These are phyloP conservation scores for Nakazawaea ishiwadae DNA, from an alignment of 805 yeast genomes.

Conservation along the genomic window DNA sequence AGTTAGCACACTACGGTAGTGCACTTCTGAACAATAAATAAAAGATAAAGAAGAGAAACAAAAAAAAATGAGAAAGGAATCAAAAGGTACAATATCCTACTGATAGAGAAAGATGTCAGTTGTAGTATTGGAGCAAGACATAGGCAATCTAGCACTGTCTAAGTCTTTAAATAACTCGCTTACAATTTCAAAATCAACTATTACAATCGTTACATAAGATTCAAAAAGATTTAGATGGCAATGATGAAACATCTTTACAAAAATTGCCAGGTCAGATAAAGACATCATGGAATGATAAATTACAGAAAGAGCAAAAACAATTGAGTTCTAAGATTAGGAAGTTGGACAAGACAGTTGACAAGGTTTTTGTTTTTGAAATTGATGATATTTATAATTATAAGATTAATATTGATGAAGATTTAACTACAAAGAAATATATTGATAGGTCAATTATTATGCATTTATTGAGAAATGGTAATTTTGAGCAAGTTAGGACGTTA, in stretches of 20 bases:
- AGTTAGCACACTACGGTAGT: too few relatives aligned
- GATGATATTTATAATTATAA: slow-evolving; percentile 21
- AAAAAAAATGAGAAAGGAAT: too few relatives aligned
- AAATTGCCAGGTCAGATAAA: background rate
- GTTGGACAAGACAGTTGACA: slow-evolving; percentile 23
- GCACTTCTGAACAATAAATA: background rate
- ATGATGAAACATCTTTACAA: slow-evolving; percentile 1
- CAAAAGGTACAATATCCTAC: background rate
- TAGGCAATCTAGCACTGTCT: background rate
- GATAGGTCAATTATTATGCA: slow-evolving; percentile 27
- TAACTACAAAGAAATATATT: slow-evolving; percentile 15
- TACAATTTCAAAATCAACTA: background rate
- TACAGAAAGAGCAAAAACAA: slow-evolving; percentile 26
- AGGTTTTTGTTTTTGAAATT: slow-evolving; percentile 20
- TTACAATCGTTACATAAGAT: background rate
- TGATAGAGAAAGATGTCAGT: slow-evolving; percentile 1
- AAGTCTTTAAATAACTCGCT: background rate
- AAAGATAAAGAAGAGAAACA: background rate
- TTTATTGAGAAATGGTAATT: slow-evolving; percentile 25
- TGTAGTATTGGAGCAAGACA: background rate
- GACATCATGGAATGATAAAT: slow-evolving; percentile 21
- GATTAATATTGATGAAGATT: slow-evolving; percentile 25
- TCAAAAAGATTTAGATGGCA: background rate
- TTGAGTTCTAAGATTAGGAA: slow-evolving; percentile 22
- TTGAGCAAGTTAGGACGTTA: slow-evolving; percentile 19